A percentile compares a stretch with the other conserved stretches of the same genome.
Conservation (phyloP, 257 asterid genomes). For the Catharanthus roseus region DNA sequence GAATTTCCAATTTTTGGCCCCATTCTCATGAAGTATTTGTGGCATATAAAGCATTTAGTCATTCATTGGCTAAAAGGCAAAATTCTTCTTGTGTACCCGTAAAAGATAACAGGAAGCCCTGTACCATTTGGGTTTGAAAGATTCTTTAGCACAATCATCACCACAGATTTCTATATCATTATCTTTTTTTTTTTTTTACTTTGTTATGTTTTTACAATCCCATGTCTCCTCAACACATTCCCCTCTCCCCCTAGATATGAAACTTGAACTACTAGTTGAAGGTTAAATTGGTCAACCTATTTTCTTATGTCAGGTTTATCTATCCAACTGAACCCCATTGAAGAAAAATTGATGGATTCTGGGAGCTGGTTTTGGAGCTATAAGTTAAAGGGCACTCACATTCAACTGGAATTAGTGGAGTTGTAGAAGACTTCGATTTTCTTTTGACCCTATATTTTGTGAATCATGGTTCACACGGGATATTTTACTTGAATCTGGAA, state of each 20-base stretch:
- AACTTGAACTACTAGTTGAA: background rate
- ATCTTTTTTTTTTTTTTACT: background rate
- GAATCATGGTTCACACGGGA: constrained; percentile 66
- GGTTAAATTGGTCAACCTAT: background rate
- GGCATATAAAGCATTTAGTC: no score
- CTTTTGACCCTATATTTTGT: constrained; percentile 24
- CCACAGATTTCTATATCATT: background rate
- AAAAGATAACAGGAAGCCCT: background rate
- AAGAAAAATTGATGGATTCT: constrained; percentile 53
- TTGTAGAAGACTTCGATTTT: constrained; percentile 28
- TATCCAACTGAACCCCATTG: constrained; percentile 54
- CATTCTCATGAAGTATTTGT: no score
- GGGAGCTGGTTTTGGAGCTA: constrained; percentile 99
- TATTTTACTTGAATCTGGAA: constrained; percentile 15
- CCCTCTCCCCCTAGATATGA: background rate
- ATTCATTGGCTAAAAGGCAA: background rate
- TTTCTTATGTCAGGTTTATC: constrained; percentile 23
- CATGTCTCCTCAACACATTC: background rate
- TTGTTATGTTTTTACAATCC: background rate
- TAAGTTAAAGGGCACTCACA: constrained; percentile 47
- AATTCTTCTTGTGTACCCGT: background rate
- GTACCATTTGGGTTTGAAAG: background rate
- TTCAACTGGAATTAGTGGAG: constrained; percentile 67
- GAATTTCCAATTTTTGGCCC: no score
- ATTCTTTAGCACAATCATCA: background rate